Evolutionary conservation across 78 protist species (phyloP).

Genomic region (Pelomyxa schiedti): DNA sequence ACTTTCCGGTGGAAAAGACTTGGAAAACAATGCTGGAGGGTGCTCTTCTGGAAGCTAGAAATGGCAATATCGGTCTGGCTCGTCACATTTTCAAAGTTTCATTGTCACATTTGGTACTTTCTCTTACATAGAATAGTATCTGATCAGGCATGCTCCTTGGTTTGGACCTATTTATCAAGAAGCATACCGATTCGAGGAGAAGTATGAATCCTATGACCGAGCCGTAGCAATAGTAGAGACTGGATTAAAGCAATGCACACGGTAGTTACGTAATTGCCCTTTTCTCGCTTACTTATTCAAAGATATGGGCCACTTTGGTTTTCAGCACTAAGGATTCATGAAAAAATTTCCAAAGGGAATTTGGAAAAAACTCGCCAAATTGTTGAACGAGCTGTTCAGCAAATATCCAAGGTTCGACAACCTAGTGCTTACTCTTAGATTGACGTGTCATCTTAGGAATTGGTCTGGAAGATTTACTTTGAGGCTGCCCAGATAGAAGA

Average conservation of each 20-base stretch:
- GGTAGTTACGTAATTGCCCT: neutral
- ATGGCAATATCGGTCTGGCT: conserved; percentile 55
- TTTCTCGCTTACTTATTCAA: neutral
- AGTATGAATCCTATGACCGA: conserved; percentile 30
- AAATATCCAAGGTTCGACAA: conserved; percentile 56
- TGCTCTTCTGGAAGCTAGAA: conserved; percentile 77
- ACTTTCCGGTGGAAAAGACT: conserved; percentile 51
- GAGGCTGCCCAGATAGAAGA: conserved; percentile 81
- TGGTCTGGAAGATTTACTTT: conserved; percentile 82
- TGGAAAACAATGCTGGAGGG: conserved; percentile 83
- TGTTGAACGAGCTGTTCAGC: conserved; percentile 39
- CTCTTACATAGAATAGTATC: conserved; percentile 6
- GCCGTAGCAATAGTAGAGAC: conserved; percentile 59
- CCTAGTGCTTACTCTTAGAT: no score
- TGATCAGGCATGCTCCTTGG: conserved; percentile 73
- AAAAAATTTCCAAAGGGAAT: conserved; percentile 34
- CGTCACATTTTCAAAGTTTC: conserved; percentile 50
- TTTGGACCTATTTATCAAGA: conserved; percentile 76
- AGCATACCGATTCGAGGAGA: conserved; percentile 72
- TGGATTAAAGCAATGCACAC: conserved; percentile 48
- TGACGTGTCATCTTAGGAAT: no score
- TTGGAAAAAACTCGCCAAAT: conserved; percentile 23
- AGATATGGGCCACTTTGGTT: conserved; percentile 83
- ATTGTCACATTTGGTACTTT: neutral
- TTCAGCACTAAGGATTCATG: conserved; percentile 48